phyloP scores from a whole-genome alignment of 768 basidiomycete species.

The Kwoniella europaea region DNA sequence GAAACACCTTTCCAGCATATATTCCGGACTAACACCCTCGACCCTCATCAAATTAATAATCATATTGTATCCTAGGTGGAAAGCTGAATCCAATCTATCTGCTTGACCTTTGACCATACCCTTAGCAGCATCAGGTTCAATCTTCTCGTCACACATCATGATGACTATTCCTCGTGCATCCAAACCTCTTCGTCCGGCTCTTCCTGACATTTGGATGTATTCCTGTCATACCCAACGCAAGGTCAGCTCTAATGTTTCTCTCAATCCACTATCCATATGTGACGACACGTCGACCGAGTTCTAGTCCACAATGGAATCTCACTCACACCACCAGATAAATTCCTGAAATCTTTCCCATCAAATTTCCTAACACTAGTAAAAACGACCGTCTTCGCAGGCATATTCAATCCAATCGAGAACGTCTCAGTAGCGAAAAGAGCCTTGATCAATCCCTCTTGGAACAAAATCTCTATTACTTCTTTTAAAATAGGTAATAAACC shows the following conservation, averaged over 20 bases:
- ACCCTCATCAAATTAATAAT: conserved; percentile 97
- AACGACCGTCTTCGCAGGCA: conserved; percentile 99
- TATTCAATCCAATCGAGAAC: conserved; percentile 70
- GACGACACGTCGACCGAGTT: no score
- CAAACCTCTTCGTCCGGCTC: conserved; percentile 92
- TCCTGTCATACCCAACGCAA: conserved; percentile 64
- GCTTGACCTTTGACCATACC: conserved; percentile 98
- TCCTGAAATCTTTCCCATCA: conserved; percentile 92
- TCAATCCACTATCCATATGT: no score
- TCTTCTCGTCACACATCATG: conserved; percentile 99
- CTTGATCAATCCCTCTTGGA: conserved; percentile 97
- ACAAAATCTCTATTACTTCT: conserved; percentile 98
- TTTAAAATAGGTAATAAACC: conserved; percentile 96
- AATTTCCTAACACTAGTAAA: conserved; percentile 95
- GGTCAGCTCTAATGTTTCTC: neutral
- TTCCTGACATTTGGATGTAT: conserved; percentile 99
- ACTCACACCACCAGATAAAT: conserved; percentile 67
- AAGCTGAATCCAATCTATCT: conserved; percentile 94
- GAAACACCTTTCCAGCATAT: conserved; percentile 96
- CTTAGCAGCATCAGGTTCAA: conserved; percentile 89
- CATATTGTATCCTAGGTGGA: conserved; percentile 99
- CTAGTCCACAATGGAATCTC: neutral
- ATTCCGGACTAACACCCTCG: conserved; percentile 97
- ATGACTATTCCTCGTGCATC: conserved; percentile 99
- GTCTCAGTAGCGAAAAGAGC: conserved; percentile 98